These are phyloP conservation scores for Corchorus capsularis DNA, from an alignment of 345 rosid genomes.

Conservation along the genomic window DNA sequence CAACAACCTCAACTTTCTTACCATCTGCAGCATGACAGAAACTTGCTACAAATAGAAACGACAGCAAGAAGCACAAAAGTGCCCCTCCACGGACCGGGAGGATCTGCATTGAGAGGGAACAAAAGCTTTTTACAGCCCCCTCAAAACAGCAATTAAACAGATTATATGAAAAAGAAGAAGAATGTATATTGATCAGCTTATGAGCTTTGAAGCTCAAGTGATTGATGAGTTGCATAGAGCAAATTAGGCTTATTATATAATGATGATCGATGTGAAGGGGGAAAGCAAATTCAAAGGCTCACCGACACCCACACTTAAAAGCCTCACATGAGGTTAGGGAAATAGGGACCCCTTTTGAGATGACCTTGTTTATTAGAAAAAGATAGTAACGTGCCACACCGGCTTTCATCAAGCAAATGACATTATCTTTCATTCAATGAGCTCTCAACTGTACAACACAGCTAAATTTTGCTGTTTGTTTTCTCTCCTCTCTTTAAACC, in stretches of 20 bases:
- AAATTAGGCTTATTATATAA: conserved; percentile 9
- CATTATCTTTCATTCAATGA: conserved; percentile 37
- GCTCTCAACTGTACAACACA: conserved; percentile 38
- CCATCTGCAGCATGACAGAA: conserved; percentile 41
- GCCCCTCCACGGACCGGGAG: conserved; percentile 39
- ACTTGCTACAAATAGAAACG: conserved; percentile 34
- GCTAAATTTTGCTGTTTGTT: conserved; percentile 18
- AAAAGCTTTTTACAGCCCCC: not conserved
- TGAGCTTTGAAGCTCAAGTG: not conserved
- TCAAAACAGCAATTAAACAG: not conserved
- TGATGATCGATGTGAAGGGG: not conserved
- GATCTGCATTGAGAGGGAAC: conserved; percentile 54
- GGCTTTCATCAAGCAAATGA: not conserved
- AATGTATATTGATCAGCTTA: not conserved
- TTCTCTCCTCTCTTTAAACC: conserved; percentile 19
- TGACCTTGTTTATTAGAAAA: conserved; percentile 23
- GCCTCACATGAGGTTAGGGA: conserved; percentile 41
- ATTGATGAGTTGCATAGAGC: not conserved
- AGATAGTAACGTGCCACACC: conserved; percentile 26
- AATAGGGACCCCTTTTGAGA: conserved; percentile 12
- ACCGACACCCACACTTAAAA: conserved; percentile 37
- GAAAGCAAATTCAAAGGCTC: not conserved
- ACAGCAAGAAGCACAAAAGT: conserved; percentile 44
- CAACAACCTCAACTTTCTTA: conserved; percentile 52
- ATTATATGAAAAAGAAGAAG: not conserved